phyloP scores from a whole-genome alignment of 1,284 basidiomycete genomes.

The Cryptococcus sp. region DNA sequence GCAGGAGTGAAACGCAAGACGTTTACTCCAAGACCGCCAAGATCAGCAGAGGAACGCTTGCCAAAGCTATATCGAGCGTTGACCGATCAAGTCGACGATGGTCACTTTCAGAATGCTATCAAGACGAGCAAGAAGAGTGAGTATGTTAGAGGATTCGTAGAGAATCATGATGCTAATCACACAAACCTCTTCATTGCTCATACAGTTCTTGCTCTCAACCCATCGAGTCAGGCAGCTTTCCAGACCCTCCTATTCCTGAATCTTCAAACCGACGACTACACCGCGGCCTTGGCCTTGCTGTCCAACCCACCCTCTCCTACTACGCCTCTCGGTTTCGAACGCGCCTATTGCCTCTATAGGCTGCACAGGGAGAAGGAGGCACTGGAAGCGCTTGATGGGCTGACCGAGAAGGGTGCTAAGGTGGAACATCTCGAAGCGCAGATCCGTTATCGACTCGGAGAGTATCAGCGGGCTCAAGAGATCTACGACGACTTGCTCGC shows the following conservation, averaged over 20 bases:
- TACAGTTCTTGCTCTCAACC: slow-evolving; percentile 68
- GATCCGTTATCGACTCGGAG: slow-evolving; percentile 72
- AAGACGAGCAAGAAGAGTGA: slow-evolving; percentile 86
- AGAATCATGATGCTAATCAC: background rate
- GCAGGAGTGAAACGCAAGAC: slow-evolving; percentile 5
- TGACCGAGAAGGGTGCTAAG: slow-evolving; percentile 61
- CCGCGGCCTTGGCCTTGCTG: slow-evolving; percentile 53
- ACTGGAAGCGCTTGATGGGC: slow-evolving; percentile 58
- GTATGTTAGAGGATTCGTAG: slow-evolving; percentile 34
- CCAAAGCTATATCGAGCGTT: slow-evolving; percentile 74
- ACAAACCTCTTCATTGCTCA: background rate
- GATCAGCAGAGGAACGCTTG: slow-evolving; percentile 62
- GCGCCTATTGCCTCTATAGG: slow-evolving; percentile 77
- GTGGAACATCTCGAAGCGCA: slow-evolving; percentile 79
- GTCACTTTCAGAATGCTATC: slow-evolving; percentile 74
- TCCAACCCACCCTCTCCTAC: slow-evolving; percentile 22
- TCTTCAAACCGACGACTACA: slow-evolving; percentile 73
- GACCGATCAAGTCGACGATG: slow-evolving; percentile 79
- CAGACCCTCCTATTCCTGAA: slow-evolving; percentile 79
- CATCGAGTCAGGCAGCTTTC: slow-evolving; percentile 68
- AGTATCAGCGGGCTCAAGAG: slow-evolving; percentile 69
- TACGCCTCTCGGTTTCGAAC: slow-evolving; percentile 62
- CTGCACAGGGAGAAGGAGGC: slow-evolving; percentile 72
- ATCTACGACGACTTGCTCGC: slow-evolving; percentile 77
- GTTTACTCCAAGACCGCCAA: slow-evolving; percentile 58